Evolutionary conservation across 805 yeast species (phyloP).

Genomic region (Nakazawaea laoshanensis): DNA sequence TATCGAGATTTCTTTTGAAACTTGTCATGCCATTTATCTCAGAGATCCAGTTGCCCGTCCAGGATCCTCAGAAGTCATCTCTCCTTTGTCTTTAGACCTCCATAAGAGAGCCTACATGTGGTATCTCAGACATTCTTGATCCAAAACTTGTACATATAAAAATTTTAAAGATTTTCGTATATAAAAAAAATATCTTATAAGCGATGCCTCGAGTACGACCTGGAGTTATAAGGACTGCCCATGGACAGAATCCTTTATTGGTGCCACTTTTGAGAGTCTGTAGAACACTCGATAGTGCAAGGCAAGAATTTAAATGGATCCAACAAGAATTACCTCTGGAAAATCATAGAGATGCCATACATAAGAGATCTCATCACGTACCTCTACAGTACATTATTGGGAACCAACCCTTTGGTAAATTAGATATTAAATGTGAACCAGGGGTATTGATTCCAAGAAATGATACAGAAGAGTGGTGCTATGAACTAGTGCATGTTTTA

Average conservation of each 20-base stretch:
- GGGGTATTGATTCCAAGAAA: conserved; percentile 84
- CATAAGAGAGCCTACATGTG: conserved; percentile 95
- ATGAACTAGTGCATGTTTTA: conserved; percentile 26
- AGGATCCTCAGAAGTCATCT: conserved; percentile 89
- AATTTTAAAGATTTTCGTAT: no score
- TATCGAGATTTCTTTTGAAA: conserved; percentile 78
- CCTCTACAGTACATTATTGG: conserved; percentile 87
- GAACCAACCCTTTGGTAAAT: conserved; percentile 74
- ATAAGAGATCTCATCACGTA: conserved; percentile 37
- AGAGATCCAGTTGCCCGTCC: conserved; percentile 97
- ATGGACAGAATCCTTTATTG: not conserved
- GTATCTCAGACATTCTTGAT: conserved; percentile 47
- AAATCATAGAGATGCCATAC: conserved; percentile 45
- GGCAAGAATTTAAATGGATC: conserved; percentile 60
- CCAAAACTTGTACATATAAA: conserved; percentile 1
- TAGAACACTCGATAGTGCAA: conserved; percentile 27
- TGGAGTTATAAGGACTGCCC: not conserved
- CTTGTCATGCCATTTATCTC: conserved; percentile 94
- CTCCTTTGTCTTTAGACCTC: conserved; percentile 74
- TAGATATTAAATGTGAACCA: conserved; percentile 49
- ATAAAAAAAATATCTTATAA: not conserved
- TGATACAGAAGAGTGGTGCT: conserved; percentile 93
- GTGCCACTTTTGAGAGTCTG: conserved; percentile 22
- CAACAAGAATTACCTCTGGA: conserved; percentile 39
- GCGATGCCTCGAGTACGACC: conserved; percentile 7